Conservation (phyloP, 768 basidiomycete genomes). For the Hysterangium stoloniferum region DNA sequence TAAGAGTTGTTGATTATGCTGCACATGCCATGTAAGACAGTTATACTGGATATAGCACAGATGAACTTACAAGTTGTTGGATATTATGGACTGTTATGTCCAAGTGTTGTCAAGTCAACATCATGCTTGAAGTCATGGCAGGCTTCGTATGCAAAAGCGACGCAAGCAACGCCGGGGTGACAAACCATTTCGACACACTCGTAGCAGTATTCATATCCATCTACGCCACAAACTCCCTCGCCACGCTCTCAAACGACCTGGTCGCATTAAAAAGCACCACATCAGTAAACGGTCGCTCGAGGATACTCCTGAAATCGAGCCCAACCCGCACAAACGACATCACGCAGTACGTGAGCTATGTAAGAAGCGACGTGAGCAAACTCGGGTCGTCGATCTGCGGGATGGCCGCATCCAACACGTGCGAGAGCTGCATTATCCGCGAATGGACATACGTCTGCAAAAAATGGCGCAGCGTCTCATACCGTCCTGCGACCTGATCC, state of each 20-base stretch:
- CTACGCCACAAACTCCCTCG: conserved; percentile 18
- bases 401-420: conserved; percentile 54
- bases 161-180: conserved; percentile 28
- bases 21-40: too few relatives aligned
- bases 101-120: too few relatives aligned
- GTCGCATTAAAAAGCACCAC: conserved; percentile 54
- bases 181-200: conserved; percentile 46
- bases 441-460: conserved; percentile 4
- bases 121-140: too few relatives aligned
- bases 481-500: too few relatives aligned
- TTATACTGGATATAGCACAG: too few relatives aligned
- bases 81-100: too few relatives aligned
- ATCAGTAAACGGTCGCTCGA: conserved; percentile 55
- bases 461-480: conserved; percentile 10
- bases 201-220: conserved; percentile 19
- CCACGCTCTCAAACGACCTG: conserved; percentile 40
- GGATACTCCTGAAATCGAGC: conserved; percentile 71
- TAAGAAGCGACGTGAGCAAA: conserved; percentile 74
- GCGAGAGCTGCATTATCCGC: conserved; percentile 39
- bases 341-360: conserved; percentile 90
- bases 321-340: conserved; percentile 89
- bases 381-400: conserved; percentile 50
- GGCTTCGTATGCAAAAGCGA: conserved; percentile 25
- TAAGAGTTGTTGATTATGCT: too few relatives aligned
- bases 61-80: too few relatives aligned